phyloP scores from a whole-genome alignment of 441 rosid species.

The Adansonia madagascariensis region DNA sequence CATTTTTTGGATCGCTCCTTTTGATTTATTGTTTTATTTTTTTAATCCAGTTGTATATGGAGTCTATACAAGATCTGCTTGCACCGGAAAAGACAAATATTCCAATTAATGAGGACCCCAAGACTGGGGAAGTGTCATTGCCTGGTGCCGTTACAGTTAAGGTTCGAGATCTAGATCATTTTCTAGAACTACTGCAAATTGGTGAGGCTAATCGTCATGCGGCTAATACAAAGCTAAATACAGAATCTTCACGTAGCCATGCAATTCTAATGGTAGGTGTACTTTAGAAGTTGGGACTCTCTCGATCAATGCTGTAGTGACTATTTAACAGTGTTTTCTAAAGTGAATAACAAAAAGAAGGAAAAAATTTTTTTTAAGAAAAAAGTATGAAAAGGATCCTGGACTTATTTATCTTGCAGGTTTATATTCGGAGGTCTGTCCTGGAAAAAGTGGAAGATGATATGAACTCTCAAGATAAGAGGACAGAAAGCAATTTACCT shows the following conservation, averaged over 20 bases:
- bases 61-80: constrained; percentile 88
- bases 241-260: constrained; percentile 97
- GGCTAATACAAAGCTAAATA: constrained; percentile 86
- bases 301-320: not conserved
- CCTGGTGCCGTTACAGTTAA: constrained; percentile 67
- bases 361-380: not conserved
- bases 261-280: constrained; percentile 78
- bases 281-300: constrained; percentile 11
- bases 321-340: too few species aligned
- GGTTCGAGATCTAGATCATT: constrained; percentile 65
- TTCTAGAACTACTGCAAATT: constrained; percentile 70
- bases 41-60: constrained; percentile 38
- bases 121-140: constrained; percentile 78
- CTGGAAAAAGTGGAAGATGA: constrained; percentile 52
- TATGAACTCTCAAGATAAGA: constrained; percentile 36
- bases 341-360: too few species aligned
- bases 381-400: not conserved
- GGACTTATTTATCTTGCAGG: constrained; percentile 49
- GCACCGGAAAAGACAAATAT: constrained; percentile 77
- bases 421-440: constrained; percentile 61
- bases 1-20: not conserved
- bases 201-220: constrained; percentile 88
- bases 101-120: constrained; percentile 74
- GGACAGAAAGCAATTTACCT: constrained; percentile 39
- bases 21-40: constrained; percentile 9